These are phyloP conservation scores for Penicillium tannophilum DNA, from an alignment of 495 filamentous ascomycete species.

Conservation along the genomic window DNA sequence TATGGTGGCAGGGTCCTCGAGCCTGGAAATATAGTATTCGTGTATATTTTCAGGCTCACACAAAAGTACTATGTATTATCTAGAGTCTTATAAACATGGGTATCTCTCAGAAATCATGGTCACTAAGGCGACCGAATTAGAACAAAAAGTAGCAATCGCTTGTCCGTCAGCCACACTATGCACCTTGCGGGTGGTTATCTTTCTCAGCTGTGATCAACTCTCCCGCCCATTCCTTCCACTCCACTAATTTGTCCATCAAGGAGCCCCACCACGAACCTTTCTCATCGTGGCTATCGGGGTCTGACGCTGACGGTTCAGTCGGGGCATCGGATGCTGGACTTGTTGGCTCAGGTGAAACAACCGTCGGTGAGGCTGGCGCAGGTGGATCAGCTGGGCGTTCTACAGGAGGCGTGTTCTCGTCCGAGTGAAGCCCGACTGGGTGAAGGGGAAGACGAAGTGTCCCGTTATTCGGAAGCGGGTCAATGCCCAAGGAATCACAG, in stretches of 20 bases:
- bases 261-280: conserved; percentile 38
- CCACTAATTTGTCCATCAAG: conserved; percentile 38
- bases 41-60: neutral
- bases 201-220: conserved; percentile 38
- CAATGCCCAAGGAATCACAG: conserved; percentile 77
- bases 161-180: conserved; percentile 5
- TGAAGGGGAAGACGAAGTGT: conserved; percentile 78
- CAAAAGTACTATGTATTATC: neutral
- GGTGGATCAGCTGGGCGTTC: conserved; percentile 45
- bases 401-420: conserved; percentile 37
- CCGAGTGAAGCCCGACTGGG: conserved; percentile 67
- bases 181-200: conserved; percentile 31
- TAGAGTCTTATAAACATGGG: conserved; percentile 14
- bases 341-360: conserved; percentile 15
- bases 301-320: conserved; percentile 14
- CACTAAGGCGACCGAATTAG: conserved; percentile 4
- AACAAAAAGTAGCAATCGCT: conserved; percentile 5
- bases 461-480: conserved; percentile 77
- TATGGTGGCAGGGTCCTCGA: neutral
- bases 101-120: conserved; percentile 23
- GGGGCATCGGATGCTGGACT: conserved; percentile 21
- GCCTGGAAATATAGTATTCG: neutral
- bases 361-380: conserved; percentile 13
- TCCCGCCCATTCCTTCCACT: conserved; percentile 42
- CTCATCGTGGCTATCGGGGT: conserved; percentile 28